Evolutionary conservation across 176 grass and related monocot genomes (phyloP).

Genomic region (Bromus sterilis): DNA sequence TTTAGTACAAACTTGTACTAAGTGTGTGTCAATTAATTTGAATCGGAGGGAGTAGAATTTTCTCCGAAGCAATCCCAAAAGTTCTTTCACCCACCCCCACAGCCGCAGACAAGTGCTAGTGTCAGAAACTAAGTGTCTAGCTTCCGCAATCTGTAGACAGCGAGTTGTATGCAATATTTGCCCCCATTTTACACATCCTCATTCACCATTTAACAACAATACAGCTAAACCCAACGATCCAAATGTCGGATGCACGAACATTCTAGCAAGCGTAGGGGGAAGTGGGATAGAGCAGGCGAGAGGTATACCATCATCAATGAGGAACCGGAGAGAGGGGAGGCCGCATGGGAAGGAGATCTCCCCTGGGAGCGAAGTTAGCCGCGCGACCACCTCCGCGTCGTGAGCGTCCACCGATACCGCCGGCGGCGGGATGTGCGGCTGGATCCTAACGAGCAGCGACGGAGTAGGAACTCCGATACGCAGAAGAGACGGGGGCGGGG

Average conservation of each 20-base stretch:
- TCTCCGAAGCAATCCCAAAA: not conserved
- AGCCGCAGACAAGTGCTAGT: not conserved
- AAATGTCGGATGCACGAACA: not conserved
- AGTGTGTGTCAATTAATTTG: no score
- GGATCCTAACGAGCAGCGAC: slow-evolving; percentile 29
- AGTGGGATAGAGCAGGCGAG: not conserved
- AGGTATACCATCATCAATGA: slow-evolving; percentile 58
- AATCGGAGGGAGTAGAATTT: no score
- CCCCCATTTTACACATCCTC: not conserved
- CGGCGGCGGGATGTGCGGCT: slow-evolving; percentile 10
- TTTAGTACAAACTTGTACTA: no score
- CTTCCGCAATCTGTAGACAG: not conserved
- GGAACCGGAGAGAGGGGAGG: slow-evolving; percentile 74
- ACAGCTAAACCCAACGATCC: not conserved
- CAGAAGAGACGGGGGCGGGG: slow-evolving; percentile 9
- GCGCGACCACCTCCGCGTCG: slow-evolving; percentile 38
- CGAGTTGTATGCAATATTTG: not conserved
- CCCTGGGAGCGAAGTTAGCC: slow-evolving; percentile 26
- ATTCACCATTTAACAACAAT: not conserved
- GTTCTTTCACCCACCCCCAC: not conserved
- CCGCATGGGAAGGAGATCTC: slow-evolving; percentile 65
- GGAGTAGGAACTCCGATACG: slow-evolving; percentile 18
- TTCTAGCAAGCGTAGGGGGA: not conserved
- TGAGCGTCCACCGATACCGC: not conserved
- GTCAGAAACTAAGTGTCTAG: not conserved